Evolutionary conservation across 2,329 filamentous ascomycete species (phyloP).

Genomic region (Amauroascus niger): DNA sequence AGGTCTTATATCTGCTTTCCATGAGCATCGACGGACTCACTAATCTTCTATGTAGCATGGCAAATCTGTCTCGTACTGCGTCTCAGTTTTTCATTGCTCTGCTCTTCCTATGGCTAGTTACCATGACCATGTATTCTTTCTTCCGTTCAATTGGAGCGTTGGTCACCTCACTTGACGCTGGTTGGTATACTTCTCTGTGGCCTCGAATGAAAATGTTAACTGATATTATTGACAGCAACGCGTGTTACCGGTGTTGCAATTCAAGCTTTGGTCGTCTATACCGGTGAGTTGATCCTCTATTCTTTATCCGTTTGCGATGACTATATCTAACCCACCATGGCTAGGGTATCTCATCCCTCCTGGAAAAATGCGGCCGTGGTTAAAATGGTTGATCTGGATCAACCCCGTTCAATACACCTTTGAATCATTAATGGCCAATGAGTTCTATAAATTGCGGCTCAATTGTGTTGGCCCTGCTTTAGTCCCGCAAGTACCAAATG

Average conservation of each 20-base stretch:
- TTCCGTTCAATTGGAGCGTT: slow-evolving; percentile 43
- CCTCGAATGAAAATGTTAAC: slow-evolving; percentile 2
- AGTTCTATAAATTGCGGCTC: slow-evolving; percentile 53
- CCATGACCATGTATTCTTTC: slow-evolving; percentile 48
- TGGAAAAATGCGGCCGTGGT: slow-evolving; percentile 53
- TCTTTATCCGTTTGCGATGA: neutral
- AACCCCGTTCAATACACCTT: slow-evolving; percentile 62
- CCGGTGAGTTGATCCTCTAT: slow-evolving; percentile 23
- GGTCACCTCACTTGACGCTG: slow-evolving; percentile 43
- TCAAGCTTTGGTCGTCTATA: slow-evolving; percentile 50
- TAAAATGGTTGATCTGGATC: slow-evolving; percentile 55
- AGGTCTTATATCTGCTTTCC: slow-evolving; percentile 16
- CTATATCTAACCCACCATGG: neutral
- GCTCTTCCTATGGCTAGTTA: slow-evolving; percentile 45
- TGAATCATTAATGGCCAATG: slow-evolving; percentile 58
- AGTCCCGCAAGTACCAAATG: slow-evolving; percentile 45
- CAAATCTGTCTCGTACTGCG: slow-evolving; percentile 45
- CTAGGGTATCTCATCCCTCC: slow-evolving; percentile 54
- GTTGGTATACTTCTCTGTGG: slow-evolving; percentile 20
- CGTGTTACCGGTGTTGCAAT: slow-evolving; percentile 42
- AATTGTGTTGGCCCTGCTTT: slow-evolving; percentile 48
- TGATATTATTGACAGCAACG: slow-evolving; percentile 28
- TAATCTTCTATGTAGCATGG: slow-evolving; percentile 35
- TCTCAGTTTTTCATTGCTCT: slow-evolving; percentile 55
- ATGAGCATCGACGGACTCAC: neutral